Percentiles rank a stretch among this genome's conserved stretches.
Conservation (phyloP, 75 land plant genomes). For the Pseudotsuga menziesii region DNA sequence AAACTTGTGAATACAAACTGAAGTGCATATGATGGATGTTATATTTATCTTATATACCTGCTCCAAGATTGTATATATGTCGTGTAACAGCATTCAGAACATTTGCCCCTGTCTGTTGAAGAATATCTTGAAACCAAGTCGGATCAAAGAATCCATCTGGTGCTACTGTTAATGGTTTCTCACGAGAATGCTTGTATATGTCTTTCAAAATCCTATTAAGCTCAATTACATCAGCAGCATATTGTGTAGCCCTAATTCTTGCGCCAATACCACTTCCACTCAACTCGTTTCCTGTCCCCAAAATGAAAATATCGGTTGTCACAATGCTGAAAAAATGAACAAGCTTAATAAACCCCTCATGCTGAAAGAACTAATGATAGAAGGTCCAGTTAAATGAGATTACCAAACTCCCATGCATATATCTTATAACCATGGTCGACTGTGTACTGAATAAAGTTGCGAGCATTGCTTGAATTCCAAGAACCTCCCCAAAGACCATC, state of each 20-base stretch:
- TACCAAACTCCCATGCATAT: slow-evolving; percentile 95
- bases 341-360: not conserved
- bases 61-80: slow-evolving; percentile 90
- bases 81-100: slow-evolving; percentile 66
- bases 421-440: slow-evolving; percentile 42
- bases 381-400: not conserved
- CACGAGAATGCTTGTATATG: slow-evolving; percentile 36
- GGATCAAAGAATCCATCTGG: slow-evolving; percentile 84
- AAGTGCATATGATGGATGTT: not conserved
- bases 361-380: not conserved
- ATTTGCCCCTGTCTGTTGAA: slow-evolving; percentile 57
- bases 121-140: slow-evolving; percentile 55
- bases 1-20: not conserved
- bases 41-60: slow-evolving; percentile 41
- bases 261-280: slow-evolving; percentile 77
- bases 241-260: slow-evolving; percentile 46
- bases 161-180: slow-evolving; percentile 60
- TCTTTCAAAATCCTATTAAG: slow-evolving; percentile 34
- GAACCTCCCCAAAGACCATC: slow-evolving; percentile 13
- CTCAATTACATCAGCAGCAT: slow-evolving; percentile 38
- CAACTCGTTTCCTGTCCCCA: slow-evolving; percentile 54
- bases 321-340: not conserved
- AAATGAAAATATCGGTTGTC: not conserved
- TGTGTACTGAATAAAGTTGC: slow-evolving; percentile 36
- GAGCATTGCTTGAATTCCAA: slow-evolving; percentile 45